These are phyloP conservation scores for Corylus americana DNA, from an alignment of 306 rosid species.

Conservation along the genomic window DNA sequence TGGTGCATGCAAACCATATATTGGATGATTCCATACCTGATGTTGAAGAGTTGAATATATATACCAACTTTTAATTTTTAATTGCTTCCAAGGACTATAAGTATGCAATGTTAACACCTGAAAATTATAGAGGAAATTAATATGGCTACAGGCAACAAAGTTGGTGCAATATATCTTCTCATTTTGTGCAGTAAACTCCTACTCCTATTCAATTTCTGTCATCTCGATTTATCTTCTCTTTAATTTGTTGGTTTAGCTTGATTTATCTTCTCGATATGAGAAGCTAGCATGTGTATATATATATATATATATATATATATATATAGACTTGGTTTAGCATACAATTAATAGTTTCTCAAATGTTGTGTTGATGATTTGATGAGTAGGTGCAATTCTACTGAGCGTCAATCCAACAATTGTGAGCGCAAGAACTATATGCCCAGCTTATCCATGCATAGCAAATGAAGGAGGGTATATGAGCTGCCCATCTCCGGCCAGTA, in stretches of 20 bases:
- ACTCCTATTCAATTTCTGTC: not conserved
- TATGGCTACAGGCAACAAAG: not conserved
- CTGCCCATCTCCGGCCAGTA: too few relatives aligned
- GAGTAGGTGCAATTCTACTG: constrained; percentile 25
- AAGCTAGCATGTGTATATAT: too few relatives aligned
- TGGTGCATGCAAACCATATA: too few relatives aligned
- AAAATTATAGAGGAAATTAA: not conserved
- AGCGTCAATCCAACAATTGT: not conserved
- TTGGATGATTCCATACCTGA: too few relatives aligned
- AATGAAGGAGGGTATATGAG: too few relatives aligned
- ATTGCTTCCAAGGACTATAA: not conserved
- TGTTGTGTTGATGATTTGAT: not conserved
- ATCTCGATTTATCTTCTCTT: not conserved
- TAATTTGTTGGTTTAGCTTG: not conserved
- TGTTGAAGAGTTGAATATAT: too few relatives aligned
- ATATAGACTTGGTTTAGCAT: too few relatives aligned
- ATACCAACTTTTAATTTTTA: too few relatives aligned
- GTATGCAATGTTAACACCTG: not conserved
- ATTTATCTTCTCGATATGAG: not conserved
- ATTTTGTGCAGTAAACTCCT: not conserved
- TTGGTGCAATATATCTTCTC: not conserved
- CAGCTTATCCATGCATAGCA: too few relatives aligned
- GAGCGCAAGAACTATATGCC: too few relatives aligned
- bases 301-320: too few relatives aligned
- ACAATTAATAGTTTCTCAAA: not conserved